Percentiles rank a stretch among this genome's conserved stretches.
These are phyloP conservation scores for Arabidopsis arenosa DNA, from an alignment of 345 rosid species.

Conservation along the genomic window DNA sequence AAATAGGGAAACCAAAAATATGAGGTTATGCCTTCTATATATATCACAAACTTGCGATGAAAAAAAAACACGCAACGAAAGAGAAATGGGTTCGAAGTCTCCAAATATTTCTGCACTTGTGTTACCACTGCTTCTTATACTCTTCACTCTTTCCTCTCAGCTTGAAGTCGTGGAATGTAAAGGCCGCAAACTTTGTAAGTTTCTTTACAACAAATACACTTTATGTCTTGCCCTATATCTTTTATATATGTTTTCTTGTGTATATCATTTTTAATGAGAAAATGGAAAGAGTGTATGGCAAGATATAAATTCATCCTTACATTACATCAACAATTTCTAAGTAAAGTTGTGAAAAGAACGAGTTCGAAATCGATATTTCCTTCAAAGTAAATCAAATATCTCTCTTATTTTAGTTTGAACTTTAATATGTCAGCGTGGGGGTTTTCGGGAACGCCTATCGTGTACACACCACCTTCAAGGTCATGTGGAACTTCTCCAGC, in stretches of 20 bases:
- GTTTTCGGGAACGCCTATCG: neutral
- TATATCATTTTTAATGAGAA: neutral
- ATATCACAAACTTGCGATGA: neutral
- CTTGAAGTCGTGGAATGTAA: slow-evolving; percentile 28
- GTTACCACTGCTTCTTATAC: slow-evolving; percentile 26
- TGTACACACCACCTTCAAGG: neutral
- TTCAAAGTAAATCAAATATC: no score
- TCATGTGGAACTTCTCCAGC: slow-evolving; percentile 15
- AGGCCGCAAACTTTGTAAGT: slow-evolving; percentile 36
- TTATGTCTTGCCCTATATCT: no score
- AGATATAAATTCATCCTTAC: neutral
- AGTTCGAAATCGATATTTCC: neutral
- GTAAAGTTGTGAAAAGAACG: neutral
- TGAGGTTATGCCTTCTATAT: neutral
- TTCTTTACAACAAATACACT: neutral
- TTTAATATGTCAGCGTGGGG: neutral
- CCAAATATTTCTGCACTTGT: slow-evolving; percentile 15
- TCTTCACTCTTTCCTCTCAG: slow-evolving; percentile 18
- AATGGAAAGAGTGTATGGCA: neutral
- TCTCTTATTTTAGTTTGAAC: neutral
- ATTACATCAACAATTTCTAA: neutral
- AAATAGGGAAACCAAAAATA: no score
- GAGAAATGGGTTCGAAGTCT: slow-evolving; percentile 16
- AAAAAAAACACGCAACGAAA: neutral
- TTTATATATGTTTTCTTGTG: no score